A percentile compares a stretch with the other conserved stretches of the same genome.
phyloP scores from a whole-genome alignment of 306 rosid species.

The Glycine latifolia region DNA sequence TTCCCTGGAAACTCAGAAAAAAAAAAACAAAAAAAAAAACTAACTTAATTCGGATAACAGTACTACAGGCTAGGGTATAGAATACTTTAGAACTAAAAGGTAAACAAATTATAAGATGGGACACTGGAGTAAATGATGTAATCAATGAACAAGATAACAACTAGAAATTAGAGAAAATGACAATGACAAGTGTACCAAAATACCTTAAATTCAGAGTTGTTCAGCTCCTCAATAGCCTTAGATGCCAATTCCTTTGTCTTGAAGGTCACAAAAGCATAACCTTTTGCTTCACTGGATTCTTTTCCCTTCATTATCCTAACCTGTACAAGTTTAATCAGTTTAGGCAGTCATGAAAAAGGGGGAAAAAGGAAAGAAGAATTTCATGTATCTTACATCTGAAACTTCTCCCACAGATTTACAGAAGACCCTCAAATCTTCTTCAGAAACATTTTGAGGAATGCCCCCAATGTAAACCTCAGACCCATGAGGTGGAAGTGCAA shows the following conservation, averaged over 20 bases:
- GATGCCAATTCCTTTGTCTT: constrained; percentile 73
- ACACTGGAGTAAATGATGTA: constrained; percentile 13
- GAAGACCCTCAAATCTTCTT: constrained; percentile 67
- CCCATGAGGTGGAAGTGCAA: constrained; percentile 84
- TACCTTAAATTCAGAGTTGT: constrained; percentile 69
- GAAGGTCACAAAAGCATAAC: constrained; percentile 80
- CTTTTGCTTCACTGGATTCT: constrained; percentile 60
- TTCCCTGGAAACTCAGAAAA: constrained; percentile 59
- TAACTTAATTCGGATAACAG: constrained; percentile 28
- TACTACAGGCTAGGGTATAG: constrained; percentile 2
- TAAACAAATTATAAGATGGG: background rate
- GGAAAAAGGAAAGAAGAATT: constrained; percentile 10
- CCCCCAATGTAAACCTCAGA: constrained; percentile 81
- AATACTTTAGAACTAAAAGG: constrained; percentile 4
- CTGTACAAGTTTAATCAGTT: constrained; percentile 51
- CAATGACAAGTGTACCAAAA: constrained; percentile 11
- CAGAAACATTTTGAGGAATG: constrained; percentile 63
- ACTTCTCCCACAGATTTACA: constrained; percentile 79
- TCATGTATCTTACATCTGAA: constrained; percentile 56
- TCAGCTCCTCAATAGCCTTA: constrained; percentile 67
- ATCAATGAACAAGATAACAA: constrained; percentile 15
- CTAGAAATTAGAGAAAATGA: constrained; percentile 24
- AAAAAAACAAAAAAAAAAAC: background rate
- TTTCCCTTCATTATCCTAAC: constrained; percentile 76
- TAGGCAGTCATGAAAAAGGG: background rate